Evolutionary conservation across 768 basidiomycete species (phyloP).

Genomic region (Pulveroboletus ravenelii): DNA sequence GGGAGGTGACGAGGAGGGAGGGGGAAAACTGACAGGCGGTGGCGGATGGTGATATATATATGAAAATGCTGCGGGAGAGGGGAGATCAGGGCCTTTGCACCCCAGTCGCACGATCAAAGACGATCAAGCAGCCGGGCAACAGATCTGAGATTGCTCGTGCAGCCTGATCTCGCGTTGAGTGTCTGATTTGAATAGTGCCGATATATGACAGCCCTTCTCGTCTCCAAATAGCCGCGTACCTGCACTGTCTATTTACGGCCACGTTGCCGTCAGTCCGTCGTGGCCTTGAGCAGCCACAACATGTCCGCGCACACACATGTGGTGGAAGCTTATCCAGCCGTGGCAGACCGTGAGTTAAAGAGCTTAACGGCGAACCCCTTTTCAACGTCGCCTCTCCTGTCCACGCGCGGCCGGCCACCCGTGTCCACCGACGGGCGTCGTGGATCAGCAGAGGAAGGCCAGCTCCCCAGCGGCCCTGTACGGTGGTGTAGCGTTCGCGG

Average conservation of each 20-base stretch:
- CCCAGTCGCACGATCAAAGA: conserved; percentile 61
- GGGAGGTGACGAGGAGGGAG: conserved; percentile 40
- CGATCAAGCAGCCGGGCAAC: conserved; percentile 43
- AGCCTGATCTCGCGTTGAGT: conserved; percentile 38
- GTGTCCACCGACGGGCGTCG: neutral
- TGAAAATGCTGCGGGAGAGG: conserved; percentile 37
- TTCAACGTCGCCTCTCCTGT: conserved; percentile 25
- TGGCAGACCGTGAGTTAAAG: conserved; percentile 36
- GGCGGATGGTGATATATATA: conserved; percentile 56
- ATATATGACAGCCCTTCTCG: conserved; percentile 31
- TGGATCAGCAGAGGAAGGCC: conserved; percentile 30
- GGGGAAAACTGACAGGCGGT: conserved; percentile 42
- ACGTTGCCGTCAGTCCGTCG: conserved; percentile 44
- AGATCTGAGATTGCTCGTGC: conserved; percentile 34
- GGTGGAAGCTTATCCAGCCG: conserved; percentile 36
- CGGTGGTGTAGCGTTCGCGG: conserved; percentile 14
- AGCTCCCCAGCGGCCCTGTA: too few relatives aligned
- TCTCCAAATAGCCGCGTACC: conserved; percentile 56
- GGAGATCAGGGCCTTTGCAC: conserved; percentile 41
- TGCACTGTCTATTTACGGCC: conserved; percentile 37
- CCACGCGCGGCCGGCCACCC: neutral
- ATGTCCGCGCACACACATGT: conserved; percentile 30
- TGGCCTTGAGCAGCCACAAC: conserved; percentile 34
- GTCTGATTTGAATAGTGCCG: conserved; percentile 36
- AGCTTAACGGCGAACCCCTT: conserved; percentile 39